Evolutionary conservation across 1,284 basidiomycete genomes (phyloP), one percentile per base, ranked within the genome.

Genomic region (Albatrellus sp.): DNA sequence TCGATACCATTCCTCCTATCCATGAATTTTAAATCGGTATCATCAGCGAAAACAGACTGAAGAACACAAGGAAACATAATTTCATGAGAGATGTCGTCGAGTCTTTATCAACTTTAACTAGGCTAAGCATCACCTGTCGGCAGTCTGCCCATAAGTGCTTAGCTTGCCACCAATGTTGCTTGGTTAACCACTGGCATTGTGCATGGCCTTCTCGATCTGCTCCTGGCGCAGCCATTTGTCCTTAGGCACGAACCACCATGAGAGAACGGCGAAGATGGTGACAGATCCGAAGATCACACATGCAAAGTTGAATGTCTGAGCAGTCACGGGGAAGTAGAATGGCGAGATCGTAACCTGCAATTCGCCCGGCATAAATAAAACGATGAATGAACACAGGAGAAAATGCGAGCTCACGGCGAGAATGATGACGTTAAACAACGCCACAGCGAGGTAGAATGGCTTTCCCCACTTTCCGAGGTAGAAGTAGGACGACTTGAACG

Each of bases 301-400:
- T 5, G 83, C 77, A 55, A 88, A 90, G 60, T 90, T 90, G 67
- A 90, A 87, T 0, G 70, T 78, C 46, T 75, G 60, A 0, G 80
- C 69, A 7, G 66, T 74, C 32, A 86, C 81, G 2, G 89, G 86
- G 67, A 85, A 90, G 58, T 69, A 74, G 67, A 89, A 90, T 1
- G 89, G 88, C 33, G 86, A 88, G 44, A 87, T 67, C 62, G 81
- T 75, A 45, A 80, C 76, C 81, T 84, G 53, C 13, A 34, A 11
- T 20, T 6, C 24, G 5, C 3, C 7, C 24, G 7, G 24, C 24
- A 7, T 24, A 24, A 3, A 7, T 24, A 3, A 24, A 4, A 24
- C 7, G 7, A 24, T 1, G 14, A 28, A 32, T 2, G 28, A 28
- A 13, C 11, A 17, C 14, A 28, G 10, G n/a, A n/a, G n/a, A n/a